phyloP scores from a whole-genome alignment of 148 eudicot species.

The Limonium bicolor region DNA sequence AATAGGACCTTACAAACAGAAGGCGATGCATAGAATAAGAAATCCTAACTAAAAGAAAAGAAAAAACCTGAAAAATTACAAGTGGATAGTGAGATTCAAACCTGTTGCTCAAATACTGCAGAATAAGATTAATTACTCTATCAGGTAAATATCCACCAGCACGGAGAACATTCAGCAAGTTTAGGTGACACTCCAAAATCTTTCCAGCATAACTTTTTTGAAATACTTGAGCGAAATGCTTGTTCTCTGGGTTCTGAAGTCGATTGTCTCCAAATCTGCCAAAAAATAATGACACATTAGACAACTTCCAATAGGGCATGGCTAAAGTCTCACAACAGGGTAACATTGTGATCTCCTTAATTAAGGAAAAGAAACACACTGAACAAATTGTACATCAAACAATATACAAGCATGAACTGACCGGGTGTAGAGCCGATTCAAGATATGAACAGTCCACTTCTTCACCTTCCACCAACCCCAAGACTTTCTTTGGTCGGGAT shows the following conservation, averaged over 20 bases:
- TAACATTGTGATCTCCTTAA: no score
- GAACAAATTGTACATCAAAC: no score
- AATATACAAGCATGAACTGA: conserved; percentile 12
- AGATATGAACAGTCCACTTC: conserved; percentile 97
- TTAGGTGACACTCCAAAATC: conserved; percentile 89
- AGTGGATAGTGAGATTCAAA: conserved; percentile 12
- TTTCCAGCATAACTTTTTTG: conserved; percentile 92
- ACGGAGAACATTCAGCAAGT: conserved; percentile 78
- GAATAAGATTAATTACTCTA: conserved; percentile 82
- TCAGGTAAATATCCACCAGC: conserved; percentile 96
- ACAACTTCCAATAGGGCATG: not conserved
- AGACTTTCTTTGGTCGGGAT: conserved; percentile 76
- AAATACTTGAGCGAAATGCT: conserved; percentile 84
- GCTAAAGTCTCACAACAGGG: no score
- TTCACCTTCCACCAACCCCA: conserved; percentile 99
- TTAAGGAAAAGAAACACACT: no score
- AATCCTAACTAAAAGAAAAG: not conserved
- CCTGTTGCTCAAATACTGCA: conserved; percentile 96
- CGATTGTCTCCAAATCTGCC: conserved; percentile 85
- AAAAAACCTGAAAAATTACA: not conserved
- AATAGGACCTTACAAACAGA: no score
- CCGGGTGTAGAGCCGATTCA: conserved; percentile 92
- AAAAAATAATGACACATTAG: not conserved
- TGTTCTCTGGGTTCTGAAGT: conserved; percentile 90
- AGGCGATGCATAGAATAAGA: not conserved